Conservation (phyloP, 2,329 filamentous ascomycete species). For the Thermothelomyces thermophilus region DNA sequence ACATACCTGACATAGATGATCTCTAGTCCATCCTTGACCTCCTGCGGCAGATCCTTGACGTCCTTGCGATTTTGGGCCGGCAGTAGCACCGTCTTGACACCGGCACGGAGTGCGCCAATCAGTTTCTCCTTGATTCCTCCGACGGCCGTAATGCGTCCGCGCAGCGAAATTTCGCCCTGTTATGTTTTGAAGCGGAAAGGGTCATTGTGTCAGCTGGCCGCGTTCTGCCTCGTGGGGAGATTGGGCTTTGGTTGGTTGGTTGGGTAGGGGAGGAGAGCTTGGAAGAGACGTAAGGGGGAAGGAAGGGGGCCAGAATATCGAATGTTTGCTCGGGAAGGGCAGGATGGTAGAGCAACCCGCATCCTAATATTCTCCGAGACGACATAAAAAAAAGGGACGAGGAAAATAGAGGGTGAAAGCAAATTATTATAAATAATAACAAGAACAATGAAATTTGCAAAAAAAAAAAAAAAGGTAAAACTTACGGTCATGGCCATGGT, state of each 20-base stretch:
- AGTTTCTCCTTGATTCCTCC: constrained; percentile 98
- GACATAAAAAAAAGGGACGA: too few relatives aligned
- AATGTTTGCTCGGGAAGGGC: too few relatives aligned
- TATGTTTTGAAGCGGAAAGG: constrained; percentile 22
- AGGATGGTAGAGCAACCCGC: too few relatives aligned
- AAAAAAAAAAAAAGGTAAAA: constrained; percentile 1
- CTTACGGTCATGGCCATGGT: constrained; percentile 89
- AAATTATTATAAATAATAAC: too few relatives aligned
- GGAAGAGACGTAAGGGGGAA: too few relatives aligned
- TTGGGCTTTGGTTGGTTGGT: too few relatives aligned
- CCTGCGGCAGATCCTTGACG: constrained; percentile 78
- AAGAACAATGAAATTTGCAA: background rate
- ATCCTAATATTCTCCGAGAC: too few relatives aligned
- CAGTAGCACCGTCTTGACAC: constrained; percentile 87
- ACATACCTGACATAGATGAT: constrained; percentile 84
- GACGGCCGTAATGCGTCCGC: constrained; percentile 86
- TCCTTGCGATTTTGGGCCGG: constrained; percentile 89
- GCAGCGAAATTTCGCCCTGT: constrained; percentile 66
- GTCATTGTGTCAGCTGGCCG: constrained; percentile 22
- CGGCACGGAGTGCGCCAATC: constrained; percentile 86
- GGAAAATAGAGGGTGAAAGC: too few relatives aligned
- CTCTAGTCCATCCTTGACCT: constrained; percentile 79
- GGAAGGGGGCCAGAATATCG: too few relatives aligned
- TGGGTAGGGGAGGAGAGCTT: too few relatives aligned
- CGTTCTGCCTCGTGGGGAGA: too few relatives aligned